phyloP scores from a whole-genome alignment of 305 asterid genomes.

The Fraxinus sp. region DNA sequence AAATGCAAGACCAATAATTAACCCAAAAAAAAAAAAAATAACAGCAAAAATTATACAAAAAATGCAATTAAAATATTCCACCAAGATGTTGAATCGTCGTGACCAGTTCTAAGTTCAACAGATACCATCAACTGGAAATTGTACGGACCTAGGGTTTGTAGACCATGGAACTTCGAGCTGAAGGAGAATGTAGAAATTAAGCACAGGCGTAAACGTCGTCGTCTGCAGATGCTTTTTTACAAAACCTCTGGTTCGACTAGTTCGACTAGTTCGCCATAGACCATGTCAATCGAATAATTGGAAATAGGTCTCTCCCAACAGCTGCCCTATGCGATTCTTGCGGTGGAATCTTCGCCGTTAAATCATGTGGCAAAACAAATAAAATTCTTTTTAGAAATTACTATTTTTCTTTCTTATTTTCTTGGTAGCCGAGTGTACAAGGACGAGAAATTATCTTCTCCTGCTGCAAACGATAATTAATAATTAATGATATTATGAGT shows the following conservation, averaged over 20 bases:
- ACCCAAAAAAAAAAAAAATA: background rate
- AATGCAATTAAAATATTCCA: background rate
- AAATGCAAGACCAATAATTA: background rate
- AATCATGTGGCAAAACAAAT: conserved; percentile 19
- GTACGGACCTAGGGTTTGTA: conserved; percentile 55
- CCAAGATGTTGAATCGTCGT: background rate
- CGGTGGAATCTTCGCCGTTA: conserved; percentile 38
- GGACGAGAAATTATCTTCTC: background rate
- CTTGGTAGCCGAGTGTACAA: background rate
- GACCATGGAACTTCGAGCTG: conserved; percentile 24
- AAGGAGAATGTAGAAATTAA: background rate
- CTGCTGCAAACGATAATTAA: background rate
- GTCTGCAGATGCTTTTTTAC: conserved; percentile 3
- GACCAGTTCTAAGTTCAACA: background rate
- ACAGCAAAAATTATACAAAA: background rate
- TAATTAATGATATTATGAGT: too few species aligned
- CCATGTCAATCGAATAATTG: conserved; percentile 25
- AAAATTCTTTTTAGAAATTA: background rate
- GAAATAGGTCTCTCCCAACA: conserved; percentile 22
- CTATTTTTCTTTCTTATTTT: background rate
- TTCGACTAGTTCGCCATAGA: conserved; percentile 37
- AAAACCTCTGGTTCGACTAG: conserved; percentile 20
- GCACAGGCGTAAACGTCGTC: conserved; percentile 22
- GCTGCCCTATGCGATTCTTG: conserved; percentile 21
- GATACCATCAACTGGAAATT: background rate